Evolutionary conservation across 2,329 filamentous ascomycete species (phyloP).

Genomic region (Aspergillus calidoustus): DNA sequence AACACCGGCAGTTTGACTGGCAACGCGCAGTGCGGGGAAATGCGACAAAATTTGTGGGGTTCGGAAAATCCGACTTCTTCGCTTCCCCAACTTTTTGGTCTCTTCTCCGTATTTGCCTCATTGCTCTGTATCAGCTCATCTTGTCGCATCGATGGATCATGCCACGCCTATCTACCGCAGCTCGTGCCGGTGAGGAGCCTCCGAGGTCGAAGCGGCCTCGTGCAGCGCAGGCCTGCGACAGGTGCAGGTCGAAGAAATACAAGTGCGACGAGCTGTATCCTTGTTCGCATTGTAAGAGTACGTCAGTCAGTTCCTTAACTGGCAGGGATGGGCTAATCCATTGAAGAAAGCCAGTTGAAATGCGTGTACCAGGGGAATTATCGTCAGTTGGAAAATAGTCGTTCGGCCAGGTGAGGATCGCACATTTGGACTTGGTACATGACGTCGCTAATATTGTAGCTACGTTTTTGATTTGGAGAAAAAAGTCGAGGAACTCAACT

Average conservation of each 20-base stretch:
- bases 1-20: neutral
- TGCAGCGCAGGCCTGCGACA: slow-evolving; percentile 53
- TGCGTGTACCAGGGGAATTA: slow-evolving; percentile 43
- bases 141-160: slow-evolving; percentile 27
- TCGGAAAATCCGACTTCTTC: slow-evolving; percentile 29
- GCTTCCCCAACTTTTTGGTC: neutral
- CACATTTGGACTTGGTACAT: neutral
- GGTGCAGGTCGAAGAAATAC: slow-evolving; percentile 55
- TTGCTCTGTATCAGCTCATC: neutral
- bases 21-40: neutral
- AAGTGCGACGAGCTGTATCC: slow-evolving; percentile 54
- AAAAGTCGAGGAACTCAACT: slow-evolving; percentile 36
- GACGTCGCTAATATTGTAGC: slow-evolving; percentile 19
- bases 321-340: neutral
- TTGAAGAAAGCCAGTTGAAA: slow-evolving; percentile 37
- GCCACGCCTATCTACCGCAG: slow-evolving; percentile 29
- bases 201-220: slow-evolving; percentile 43
- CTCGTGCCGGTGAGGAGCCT: slow-evolving; percentile 21
- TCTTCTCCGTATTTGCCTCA: neutral
- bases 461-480: slow-evolving; percentile 44
- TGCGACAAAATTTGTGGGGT: neutral
- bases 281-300: slow-evolving; percentile 52
- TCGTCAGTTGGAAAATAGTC: slow-evolving; percentile 35
- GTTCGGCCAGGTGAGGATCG: slow-evolving; percentile 34
- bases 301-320: slow-evolving; percentile 13